Conservation (phyloP, 257 asterid species). For the Solanum appendiculatum region DNA sequence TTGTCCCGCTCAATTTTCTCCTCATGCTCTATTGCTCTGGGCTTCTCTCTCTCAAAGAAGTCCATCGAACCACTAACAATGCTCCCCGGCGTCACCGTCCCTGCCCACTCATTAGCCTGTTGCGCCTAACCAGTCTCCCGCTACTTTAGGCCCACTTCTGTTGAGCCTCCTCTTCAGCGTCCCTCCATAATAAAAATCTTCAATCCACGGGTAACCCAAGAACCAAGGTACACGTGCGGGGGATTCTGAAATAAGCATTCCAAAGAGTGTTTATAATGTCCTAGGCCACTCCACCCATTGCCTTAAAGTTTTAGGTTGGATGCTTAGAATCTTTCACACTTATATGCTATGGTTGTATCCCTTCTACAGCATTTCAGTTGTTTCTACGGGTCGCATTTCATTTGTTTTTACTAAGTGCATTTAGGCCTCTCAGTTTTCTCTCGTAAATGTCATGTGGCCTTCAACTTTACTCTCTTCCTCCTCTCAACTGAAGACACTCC, state of each 20-base stretch:
- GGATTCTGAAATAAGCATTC: not conserved
- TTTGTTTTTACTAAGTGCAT: not conserved
- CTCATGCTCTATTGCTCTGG: not conserved
- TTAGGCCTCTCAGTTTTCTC: not conserved
- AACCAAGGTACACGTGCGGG: not conserved
- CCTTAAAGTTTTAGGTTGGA: not conserved
- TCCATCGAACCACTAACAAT: not conserved
- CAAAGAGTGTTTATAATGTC: not conserved
- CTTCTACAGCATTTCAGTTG: not conserved
- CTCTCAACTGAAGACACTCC: not conserved
- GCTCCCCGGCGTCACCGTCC: not conserved
- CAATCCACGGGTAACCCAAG: not conserved
- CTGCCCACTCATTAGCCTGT: not conserved
- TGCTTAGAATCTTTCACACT: not conserved
- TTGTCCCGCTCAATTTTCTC: not conserved
- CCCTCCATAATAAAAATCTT: not conserved
- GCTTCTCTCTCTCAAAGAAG: not conserved
- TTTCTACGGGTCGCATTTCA: not conserved
- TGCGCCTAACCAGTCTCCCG: not conserved
- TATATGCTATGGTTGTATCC: not conserved
- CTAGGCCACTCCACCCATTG: not conserved
- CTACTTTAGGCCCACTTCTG: not conserved
- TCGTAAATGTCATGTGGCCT: not conserved
- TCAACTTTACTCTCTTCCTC: not conserved
- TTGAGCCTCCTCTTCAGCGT: not conserved